phyloP scores from a whole-genome alignment of 345 rosid species.

The Dipteronia dyeriana region DNA sequence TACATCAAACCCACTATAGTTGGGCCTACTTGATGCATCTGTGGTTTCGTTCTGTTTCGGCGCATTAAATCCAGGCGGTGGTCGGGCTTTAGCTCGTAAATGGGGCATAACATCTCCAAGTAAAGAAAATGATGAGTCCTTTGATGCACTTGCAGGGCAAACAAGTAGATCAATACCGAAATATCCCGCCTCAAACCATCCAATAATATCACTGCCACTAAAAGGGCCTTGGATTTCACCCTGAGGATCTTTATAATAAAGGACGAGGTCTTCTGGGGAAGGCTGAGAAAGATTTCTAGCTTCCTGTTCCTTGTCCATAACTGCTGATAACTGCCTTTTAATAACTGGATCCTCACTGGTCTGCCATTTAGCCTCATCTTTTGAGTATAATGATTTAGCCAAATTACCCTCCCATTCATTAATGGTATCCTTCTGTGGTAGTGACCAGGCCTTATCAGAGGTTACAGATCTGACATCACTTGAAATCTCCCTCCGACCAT shows the following conservation, averaged over 20 bases:
- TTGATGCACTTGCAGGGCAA: conserved; percentile 63
- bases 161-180: conserved; percentile 94
- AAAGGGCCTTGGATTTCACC: conserved; percentile 95
- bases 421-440: conserved; percentile 44
- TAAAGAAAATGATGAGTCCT: conserved; percentile 63
- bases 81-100: conserved; percentile 89
- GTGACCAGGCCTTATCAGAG: conserved; percentile 53
- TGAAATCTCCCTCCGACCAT: conserved; percentile 53
- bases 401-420: conserved; percentile 47
- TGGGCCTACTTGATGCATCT: conserved; percentile 51
- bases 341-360: conserved; percentile 53
- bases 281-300: conserved; percentile 54
- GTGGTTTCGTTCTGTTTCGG: conserved; percentile 61
- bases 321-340: conserved; percentile 60
- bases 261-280: conserved; percentile 73
- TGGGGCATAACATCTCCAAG: conserved; percentile 99
- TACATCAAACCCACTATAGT: conserved; percentile 50
- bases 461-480: conserved; percentile 46
- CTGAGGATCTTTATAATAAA: conserved; percentile 91
- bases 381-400: conserved; percentile 41
- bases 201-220: conserved; percentile 84
- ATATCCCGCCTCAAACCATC: conserved; percentile 97
- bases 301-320: conserved; percentile 75
- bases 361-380: conserved; percentile 61
- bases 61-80: conserved; percentile 93